A percentile compares a stretch with the other conserved stretches of the same genome.
These are phyloP conservation scores for Rhizopogon rudus DNA, from an alignment of 768 basidiomycete species.

Conservation along the genomic window DNA sequence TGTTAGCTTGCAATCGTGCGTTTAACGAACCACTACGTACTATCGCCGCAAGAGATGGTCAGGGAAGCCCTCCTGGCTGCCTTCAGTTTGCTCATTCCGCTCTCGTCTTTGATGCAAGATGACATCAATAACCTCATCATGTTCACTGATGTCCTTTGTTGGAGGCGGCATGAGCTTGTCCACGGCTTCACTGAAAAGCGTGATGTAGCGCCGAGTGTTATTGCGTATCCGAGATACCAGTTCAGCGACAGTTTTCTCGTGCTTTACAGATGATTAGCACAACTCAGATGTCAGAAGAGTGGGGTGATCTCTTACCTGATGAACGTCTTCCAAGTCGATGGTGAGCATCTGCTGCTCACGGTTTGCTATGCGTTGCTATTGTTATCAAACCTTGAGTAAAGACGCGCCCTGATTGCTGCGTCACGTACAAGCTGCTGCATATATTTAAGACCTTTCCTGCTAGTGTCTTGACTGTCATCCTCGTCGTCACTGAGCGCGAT, in stretches of 20 bases:
- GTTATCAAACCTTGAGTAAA: constrained; percentile 10
- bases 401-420: constrained; percentile 15
- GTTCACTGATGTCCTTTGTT: constrained; percentile 83
- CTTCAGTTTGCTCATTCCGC: constrained; percentile 78
- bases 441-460: constrained; percentile 60
- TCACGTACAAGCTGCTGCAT: constrained; percentile 73
- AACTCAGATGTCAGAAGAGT: background rate
- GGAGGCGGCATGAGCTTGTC: constrained; percentile 88
- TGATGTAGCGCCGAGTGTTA: constrained; percentile 88
- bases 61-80: constrained; percentile 76
- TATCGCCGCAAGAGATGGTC: constrained; percentile 91
- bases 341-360: constrained; percentile 86
- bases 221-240: constrained; percentile 74
- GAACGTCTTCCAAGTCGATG: constrained; percentile 86
- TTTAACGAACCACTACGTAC: constrained; percentile 47
- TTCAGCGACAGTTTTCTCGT: constrained; percentile 65
- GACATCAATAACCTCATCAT: constrained; percentile 94
- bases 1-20: background rate
- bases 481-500: constrained; percentile 60
- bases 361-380: constrained; percentile 88
- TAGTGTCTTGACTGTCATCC: constrained; percentile 27
- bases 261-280: constrained; percentile 34
- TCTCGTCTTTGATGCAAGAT: constrained; percentile 92
- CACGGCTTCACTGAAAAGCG: constrained; percentile 84
- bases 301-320: constrained; percentile 43